Conservation (phyloP, 345 rosid species). For the Populus deltoides region DNA sequence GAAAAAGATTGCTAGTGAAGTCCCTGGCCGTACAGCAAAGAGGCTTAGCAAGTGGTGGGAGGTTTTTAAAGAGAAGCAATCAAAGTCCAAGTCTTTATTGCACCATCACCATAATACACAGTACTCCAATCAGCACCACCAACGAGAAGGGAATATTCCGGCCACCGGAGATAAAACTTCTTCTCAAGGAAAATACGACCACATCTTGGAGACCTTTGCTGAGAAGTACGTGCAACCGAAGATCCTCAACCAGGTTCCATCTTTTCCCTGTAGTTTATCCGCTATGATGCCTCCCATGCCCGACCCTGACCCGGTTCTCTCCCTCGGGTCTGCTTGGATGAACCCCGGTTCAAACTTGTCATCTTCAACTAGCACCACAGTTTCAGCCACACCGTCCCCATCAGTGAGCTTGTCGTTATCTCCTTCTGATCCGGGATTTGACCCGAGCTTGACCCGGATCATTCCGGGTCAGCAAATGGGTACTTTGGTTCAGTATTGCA, state of each 20-base stretch:
- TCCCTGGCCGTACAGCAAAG: slow-evolving; percentile 92
- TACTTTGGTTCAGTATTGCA: slow-evolving; percentile 69
- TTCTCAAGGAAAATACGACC: slow-evolving; percentile 84
- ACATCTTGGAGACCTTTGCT: slow-evolving; percentile 85
- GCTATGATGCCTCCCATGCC: slow-evolving; percentile 63
- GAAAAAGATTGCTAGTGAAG: slow-evolving; percentile 99
- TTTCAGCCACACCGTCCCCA: neutral
- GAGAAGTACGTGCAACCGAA: slow-evolving; percentile 69
- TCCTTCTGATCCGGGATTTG: neutral
- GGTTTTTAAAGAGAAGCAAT: slow-evolving; percentile 89
- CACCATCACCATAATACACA: neutral
- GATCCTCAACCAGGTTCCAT: neutral
- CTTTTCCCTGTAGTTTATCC: slow-evolving; percentile 76
- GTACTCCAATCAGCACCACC: neutral
- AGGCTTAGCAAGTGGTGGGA: slow-evolving; percentile 99
- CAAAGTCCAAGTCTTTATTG: neutral
- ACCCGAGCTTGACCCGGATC: neutral
- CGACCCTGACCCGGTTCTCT: neutral
- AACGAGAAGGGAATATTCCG: neutral
- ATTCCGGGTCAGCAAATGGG: slow-evolving; percentile 42
- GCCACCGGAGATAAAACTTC: slow-evolving; percentile 62
- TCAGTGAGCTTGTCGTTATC: neutral
- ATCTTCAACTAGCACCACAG: neutral
- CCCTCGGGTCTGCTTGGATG: slow-evolving; percentile 51
- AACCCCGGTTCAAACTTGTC: neutral